These are phyloP conservation scores for Triangularia setosa DNA, from an alignment of 2,329 filamentous ascomycete genomes.

Conservation along the genomic window DNA sequence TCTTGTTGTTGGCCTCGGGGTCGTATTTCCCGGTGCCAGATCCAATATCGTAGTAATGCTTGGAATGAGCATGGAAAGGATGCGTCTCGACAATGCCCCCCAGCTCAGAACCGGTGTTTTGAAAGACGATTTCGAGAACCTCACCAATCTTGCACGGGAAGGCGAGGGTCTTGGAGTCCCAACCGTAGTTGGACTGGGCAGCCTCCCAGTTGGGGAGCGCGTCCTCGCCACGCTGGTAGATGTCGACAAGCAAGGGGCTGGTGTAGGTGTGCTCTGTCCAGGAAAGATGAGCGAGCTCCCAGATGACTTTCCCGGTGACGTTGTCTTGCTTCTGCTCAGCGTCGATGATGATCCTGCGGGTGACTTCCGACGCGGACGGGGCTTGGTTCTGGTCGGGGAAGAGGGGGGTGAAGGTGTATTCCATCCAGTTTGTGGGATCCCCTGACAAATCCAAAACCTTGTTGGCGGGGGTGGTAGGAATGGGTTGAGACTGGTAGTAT, in stretches of 20 bases:
- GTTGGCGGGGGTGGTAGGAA: slow-evolving; percentile 27
- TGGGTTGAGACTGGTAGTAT: slow-evolving; percentile 13
- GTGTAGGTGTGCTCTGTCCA: slow-evolving; percentile 38
- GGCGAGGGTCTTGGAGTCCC: slow-evolving; percentile 47
- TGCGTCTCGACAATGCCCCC: slow-evolving; percentile 43
- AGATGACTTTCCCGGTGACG: slow-evolving; percentile 32
- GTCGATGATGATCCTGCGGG: slow-evolving; percentile 45
- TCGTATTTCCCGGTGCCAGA: slow-evolving; percentile 52
- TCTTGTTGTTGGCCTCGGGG: slow-evolving; percentile 44
- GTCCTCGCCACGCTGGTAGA: slow-evolving; percentile 47
- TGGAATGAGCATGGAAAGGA: slow-evolving; percentile 53
- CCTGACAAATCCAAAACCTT: slow-evolving; percentile 34
- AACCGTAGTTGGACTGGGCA: slow-evolving; percentile 48
- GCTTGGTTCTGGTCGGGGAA: slow-evolving; percentile 29
- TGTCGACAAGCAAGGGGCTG: slow-evolving; percentile 48
- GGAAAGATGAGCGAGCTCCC: slow-evolving; percentile 41
- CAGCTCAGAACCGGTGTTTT: slow-evolving; percentile 31
- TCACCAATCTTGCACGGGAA: slow-evolving; percentile 55
- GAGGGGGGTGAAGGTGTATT: slow-evolving; percentile 44
- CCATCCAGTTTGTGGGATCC: slow-evolving; percentile 38
- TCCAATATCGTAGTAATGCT: slow-evolving; percentile 52
- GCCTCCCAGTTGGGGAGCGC: slow-evolving; percentile 47
- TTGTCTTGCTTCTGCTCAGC: slow-evolving; percentile 37
- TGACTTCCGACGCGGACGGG: slow-evolving; percentile 44
- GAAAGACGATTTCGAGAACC: slow-evolving; percentile 49